These are phyloP conservation scores for Diospyros lotus DNA, from an alignment of 148 eudicot species.

Conservation along the genomic window DNA sequence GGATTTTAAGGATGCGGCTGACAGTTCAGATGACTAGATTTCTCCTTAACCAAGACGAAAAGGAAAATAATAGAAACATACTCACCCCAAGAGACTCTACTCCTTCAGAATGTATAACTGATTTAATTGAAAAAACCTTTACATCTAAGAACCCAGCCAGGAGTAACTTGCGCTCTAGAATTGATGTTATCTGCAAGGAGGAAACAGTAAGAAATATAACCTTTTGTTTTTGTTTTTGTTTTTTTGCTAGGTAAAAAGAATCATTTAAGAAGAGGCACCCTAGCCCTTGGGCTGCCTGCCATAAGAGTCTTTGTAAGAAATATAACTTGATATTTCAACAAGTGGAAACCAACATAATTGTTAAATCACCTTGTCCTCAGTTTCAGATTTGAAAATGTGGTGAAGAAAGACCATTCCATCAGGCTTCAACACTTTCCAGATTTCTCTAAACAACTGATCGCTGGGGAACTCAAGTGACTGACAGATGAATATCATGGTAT, in stretches of 20 bases:
- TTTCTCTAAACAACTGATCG: conserved; percentile 43
- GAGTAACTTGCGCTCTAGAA: conserved; percentile 59
- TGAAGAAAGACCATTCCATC: conserved; percentile 61
- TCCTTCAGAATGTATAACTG: conserved; percentile 31
- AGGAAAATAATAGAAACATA: background rate
- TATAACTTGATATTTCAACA: conserved; percentile 5
- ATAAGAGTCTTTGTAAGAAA: no score
- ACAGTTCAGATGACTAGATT: no score
- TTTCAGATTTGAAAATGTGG: conserved; percentile 27
- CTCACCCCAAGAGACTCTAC: conserved; percentile 45
- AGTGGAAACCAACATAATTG: background rate
- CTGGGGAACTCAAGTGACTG: conserved; percentile 56
- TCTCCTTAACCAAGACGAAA: background rate
- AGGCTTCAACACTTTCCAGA: conserved; percentile 69
- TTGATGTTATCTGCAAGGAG: conserved; percentile 44
- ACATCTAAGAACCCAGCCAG: conserved; percentile 72
- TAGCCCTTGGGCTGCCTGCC: no score
- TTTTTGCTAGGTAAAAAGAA: no score
- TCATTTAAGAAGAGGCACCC: no score
- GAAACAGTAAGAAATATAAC: background rate
- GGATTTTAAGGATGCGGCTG: no score
- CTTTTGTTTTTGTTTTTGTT: no score
- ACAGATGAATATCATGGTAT: conserved; percentile 43
- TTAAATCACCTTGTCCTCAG: conserved; percentile 27
- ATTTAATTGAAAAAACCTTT: conserved; percentile 28